Conservation (phyloP, 148 eudicot genomes). For the Heliamphora exappendiculata region DNA sequence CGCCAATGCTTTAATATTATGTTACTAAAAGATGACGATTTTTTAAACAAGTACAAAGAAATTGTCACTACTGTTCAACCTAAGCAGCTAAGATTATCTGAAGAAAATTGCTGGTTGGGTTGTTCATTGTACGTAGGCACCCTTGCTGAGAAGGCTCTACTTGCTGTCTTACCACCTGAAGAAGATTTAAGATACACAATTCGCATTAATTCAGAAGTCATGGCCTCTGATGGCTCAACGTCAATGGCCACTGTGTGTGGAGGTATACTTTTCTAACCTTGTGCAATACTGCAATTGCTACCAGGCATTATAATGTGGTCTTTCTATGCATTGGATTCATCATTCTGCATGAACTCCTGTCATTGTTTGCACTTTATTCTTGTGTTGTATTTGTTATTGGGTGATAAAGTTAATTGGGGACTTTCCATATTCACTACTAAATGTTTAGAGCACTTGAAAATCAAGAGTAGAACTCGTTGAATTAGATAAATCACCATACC, state of each 20-base stretch:
- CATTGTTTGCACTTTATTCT: neutral
- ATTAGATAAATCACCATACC: neutral
- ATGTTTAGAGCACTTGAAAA: neutral
- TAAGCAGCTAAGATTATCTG: neutral
- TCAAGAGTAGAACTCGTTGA: neutral
- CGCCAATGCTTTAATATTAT: neutral
- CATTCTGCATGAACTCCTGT: neutral
- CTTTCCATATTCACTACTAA: neutral
- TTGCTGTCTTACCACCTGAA: conserved; percentile 95
- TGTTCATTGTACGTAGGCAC: conserved; percentile 52
- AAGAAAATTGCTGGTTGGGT: neutral
- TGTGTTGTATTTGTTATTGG: neutral
- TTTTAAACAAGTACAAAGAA: neutral
- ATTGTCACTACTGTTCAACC: neutral
- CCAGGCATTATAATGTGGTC: conserved; percentile 1
- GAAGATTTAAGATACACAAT: conserved; percentile 63
- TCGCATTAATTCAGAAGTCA: conserved; percentile 93
- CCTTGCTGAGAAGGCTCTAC: conserved; percentile 96
- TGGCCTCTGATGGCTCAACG: conserved; percentile 99
- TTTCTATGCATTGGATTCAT: neutral
- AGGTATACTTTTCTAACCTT: conserved; percentile 41
- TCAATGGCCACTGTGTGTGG: conserved; percentile 99
- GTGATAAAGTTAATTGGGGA: neutral
- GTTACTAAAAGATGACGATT: neutral
- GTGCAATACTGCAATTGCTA: conserved; percentile 1